phyloP scores from a whole-genome alignment of 2,329 filamentous ascomycete species.

The Colletotrichum endophyticum region DNA sequence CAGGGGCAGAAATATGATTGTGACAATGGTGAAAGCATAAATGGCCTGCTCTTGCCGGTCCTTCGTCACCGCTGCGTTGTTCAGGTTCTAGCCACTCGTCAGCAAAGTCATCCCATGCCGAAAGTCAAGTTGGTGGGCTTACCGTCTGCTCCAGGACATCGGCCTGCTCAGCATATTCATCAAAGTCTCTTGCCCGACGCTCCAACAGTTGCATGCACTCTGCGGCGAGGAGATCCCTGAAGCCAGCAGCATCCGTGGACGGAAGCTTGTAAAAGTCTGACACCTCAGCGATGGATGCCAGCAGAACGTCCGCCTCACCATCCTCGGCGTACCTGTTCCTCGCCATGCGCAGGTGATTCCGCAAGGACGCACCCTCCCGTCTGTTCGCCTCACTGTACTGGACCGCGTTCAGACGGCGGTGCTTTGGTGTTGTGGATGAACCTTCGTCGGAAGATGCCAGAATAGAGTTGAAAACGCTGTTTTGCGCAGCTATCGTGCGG shows the following conservation, averaged over 20 bases:
- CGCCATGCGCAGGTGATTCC: conserved; percentile 7
- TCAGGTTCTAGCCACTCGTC: conserved; percentile 27
- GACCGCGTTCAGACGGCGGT: conserved; percentile 21
- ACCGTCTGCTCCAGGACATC: conserved; percentile 31
- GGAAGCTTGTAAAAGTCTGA: conserved; percentile 23
- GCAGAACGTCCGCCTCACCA: not conserved
- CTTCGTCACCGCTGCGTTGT: conserved; percentile 44
- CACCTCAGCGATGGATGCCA: conserved; percentile 5
- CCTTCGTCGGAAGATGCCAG: not conserved
- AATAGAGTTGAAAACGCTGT: conserved; percentile 31
- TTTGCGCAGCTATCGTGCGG: conserved; percentile 37
- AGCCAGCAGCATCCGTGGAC: conserved; percentile 10
- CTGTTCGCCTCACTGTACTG: conserved; percentile 15
- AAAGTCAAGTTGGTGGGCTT: not conserved
- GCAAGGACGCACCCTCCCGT: not conserved
- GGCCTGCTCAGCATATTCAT: conserved; percentile 28
- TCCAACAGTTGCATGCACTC: conserved; percentile 44
- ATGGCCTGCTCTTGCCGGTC: conserved; percentile 53
- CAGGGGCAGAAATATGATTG: conserved; percentile 53
- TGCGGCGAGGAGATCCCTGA: conserved; percentile 36
- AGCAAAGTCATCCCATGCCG: not conserved
- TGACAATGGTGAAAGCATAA: conserved; percentile 55
- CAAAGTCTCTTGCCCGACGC: conserved; percentile 34
- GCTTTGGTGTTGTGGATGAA: not conserved
- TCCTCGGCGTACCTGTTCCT: conserved; percentile 4